Conservation (phyloP, 768 basidiomycete species). For the Mrakia frigida region DNA sequence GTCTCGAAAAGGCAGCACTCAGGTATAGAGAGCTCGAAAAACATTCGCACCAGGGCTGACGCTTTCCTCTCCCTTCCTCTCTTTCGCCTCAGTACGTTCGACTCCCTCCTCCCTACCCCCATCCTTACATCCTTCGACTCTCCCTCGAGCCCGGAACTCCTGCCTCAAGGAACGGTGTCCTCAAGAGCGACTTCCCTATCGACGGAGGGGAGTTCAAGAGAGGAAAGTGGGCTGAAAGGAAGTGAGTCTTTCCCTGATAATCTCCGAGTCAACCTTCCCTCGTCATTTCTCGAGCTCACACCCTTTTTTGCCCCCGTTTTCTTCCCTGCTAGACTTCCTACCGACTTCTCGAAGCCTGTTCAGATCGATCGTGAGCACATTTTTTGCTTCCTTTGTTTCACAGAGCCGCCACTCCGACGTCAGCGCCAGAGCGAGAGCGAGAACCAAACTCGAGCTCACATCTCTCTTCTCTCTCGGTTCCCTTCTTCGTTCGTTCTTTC, state of each 20-base stretch:
- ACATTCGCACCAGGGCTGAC: not conserved
- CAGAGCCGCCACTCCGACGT: too few species aligned
- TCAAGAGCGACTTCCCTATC: constrained; percentile 94
- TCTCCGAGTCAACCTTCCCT: not conserved
- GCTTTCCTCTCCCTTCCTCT: not conserved
- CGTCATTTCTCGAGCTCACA: not conserved
- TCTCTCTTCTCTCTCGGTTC: too few species aligned
- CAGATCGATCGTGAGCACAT: constrained; percentile 62
- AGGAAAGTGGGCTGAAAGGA: constrained; percentile 65
- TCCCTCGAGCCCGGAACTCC: constrained; percentile 88
- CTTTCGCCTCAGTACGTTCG: constrained; percentile 70
- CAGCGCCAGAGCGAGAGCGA: not conserved
- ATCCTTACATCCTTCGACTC: constrained; percentile 85
- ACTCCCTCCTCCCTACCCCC: constrained; percentile 73
- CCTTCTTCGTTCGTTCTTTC: too few species aligned
- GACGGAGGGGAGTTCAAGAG: constrained; percentile 83
- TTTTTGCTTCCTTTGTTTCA: not conserved
- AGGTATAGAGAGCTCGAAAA: not conserved
- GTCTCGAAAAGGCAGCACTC: not conserved
- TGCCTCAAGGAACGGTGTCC: constrained; percentile 79
- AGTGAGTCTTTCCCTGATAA: constrained; percentile 50
- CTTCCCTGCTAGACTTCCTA: constrained; percentile 59
- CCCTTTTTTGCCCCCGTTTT: constrained; percentile 35
- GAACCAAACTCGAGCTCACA: not conserved
- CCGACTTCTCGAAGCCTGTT: constrained; percentile 81